Evolutionary conservation across 768 basidiomycete genomes (phyloP), one percentile per base, ranked within the genome.

Genomic region (Termitomyces sp.): DNA sequence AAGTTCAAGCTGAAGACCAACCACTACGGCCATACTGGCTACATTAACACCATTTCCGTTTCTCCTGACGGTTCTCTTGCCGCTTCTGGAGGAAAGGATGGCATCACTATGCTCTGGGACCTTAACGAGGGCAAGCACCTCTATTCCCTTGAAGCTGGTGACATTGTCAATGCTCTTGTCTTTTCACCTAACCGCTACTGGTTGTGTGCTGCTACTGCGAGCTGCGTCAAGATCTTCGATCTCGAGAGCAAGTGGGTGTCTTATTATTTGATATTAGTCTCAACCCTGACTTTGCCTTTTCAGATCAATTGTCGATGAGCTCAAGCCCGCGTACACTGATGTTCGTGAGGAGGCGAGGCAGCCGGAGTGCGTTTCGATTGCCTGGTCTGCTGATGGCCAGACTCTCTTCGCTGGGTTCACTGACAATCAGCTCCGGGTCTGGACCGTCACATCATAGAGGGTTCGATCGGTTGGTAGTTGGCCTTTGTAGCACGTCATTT

Each of bases 1-100:
- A 97, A 98, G 78, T 98, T 98, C 88, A 98, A 99, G 81, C 86
- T 99, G 74, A 94, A 95, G 86, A 98, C 97, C 78, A 98, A 98
- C 85, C 97, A 99, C 83, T 93, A 93, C 73, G 97, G 97, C 65
- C 97, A 99, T 84, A 96, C 92, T 53, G 97, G 96, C 63, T 98
- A 98, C 83, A 95, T 99, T 77, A 98, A 95, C 83, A 95, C 96
- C 68, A 78, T 99, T 71, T 95, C 97, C 60, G 95, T 99, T 61
- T 99, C 97, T 39, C 97, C 97, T 55, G 97, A 99, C 72, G 97
- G 97, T 64, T 99, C 97, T 27, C 86, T 99, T 70, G 95, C 96
- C 67, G 97, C 97, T 50, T 98, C 97, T 51, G 97, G 97, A 72
- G 97, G 97, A 69, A 98, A 98, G 79, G 97, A 99, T 75, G 95